Evolutionary conservation across 2,329 filamentous ascomycete genomes (phyloP).

Genomic region (Diaporthe ilicicola): DNA sequence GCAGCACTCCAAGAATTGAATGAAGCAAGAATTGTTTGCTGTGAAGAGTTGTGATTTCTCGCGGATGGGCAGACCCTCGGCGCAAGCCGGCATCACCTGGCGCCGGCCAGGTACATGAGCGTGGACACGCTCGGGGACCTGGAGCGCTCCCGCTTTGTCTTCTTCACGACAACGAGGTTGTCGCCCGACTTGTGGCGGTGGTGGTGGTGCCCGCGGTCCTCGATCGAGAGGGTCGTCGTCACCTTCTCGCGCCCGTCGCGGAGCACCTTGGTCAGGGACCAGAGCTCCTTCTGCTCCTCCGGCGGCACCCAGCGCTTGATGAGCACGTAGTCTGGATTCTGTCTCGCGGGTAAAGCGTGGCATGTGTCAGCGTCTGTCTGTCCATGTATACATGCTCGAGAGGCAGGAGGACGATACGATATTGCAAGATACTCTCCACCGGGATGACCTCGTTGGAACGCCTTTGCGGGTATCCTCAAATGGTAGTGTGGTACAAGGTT

Average conservation of each 20-base stretch:
- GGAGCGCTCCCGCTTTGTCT: slow-evolving; percentile 65
- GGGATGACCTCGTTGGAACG: no score
- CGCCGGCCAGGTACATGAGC: slow-evolving; percentile 65
- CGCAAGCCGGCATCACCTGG: not conserved
- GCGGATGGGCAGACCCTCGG: not conserved
- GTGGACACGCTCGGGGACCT: slow-evolving; percentile 59
- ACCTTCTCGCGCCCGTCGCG: slow-evolving; percentile 60
- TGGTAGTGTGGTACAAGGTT: not conserved
- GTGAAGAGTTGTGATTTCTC: not conserved
- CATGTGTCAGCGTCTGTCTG: slow-evolving; percentile 33
- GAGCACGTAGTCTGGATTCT: slow-evolving; percentile 75
- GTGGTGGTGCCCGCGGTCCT: slow-evolving; percentile 49
- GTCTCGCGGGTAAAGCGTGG: not conserved
- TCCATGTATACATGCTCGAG: not conserved
- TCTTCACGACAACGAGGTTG: slow-evolving; percentile 65
- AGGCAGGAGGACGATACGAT: slow-evolving; percentile 45
- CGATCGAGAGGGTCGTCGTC: slow-evolving; percentile 52
- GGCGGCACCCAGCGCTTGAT: slow-evolving; percentile 79
- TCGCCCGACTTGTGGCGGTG: slow-evolving; percentile 46
- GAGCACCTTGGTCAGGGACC: slow-evolving; percentile 73
- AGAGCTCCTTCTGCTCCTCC: slow-evolving; percentile 75
- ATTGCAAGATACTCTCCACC: not conserved
- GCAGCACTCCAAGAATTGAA: not conserved
- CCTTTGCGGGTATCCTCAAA: not conserved
- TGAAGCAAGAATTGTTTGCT: not conserved